Conservation (phyloP, 1,284 basidiomycete genomes). For the Puccinia hordei region DNA sequence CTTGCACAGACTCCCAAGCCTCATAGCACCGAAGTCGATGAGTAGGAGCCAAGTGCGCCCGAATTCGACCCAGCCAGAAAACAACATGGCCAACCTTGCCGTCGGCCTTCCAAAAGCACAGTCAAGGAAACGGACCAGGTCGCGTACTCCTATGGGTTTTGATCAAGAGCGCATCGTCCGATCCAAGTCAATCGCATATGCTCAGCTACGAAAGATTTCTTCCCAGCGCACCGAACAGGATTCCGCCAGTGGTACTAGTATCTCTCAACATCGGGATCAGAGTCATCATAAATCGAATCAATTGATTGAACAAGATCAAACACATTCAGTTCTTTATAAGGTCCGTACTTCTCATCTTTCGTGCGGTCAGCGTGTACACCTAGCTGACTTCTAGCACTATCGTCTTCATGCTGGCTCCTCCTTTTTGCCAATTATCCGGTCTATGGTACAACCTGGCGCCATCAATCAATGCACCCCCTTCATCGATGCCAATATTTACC, state of each 20-base stretch:
- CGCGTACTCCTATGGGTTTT: neutral
- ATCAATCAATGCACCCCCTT: neutral
- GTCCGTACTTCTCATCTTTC: neutral
- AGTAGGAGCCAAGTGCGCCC: neutral
- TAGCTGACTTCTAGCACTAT: neutral
- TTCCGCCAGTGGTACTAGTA: neutral
- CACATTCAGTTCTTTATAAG: neutral
- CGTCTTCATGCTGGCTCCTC: neutral
- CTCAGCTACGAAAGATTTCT: constrained; percentile 10
- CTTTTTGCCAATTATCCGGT: neutral
- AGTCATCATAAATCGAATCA: neutral
- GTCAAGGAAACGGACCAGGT: constrained; percentile 19
- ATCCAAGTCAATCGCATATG: neutral
- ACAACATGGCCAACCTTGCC: neutral
- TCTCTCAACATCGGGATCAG: neutral
- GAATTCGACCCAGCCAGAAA: neutral
- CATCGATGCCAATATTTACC: neutral
- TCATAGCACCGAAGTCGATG: neutral
- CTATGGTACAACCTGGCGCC: neutral
- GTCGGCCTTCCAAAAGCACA: neutral
- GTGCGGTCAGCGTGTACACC: neutral
- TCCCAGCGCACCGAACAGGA: neutral
- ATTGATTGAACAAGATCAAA: neutral
- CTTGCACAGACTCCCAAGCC: neutral
- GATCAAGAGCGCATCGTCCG: neutral